Conservation (phyloP, 495 filamentous ascomycete species). For the Hypoxylon fuscum region DNA sequence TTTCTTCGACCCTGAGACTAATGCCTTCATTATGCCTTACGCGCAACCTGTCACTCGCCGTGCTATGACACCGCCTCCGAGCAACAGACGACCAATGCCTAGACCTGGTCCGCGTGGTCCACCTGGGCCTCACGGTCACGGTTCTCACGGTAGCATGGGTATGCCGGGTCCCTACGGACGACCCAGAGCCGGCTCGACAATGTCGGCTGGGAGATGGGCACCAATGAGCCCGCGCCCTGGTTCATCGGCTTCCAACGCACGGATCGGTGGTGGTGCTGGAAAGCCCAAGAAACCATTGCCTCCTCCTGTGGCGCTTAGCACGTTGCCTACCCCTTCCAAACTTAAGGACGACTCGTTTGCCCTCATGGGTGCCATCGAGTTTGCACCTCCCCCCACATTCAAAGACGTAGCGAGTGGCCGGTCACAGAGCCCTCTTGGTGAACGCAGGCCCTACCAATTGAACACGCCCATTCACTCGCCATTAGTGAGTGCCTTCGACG, state of each 20-base stretch:
- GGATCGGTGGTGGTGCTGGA: slow-evolving; percentile 38
- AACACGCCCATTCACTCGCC: slow-evolving; percentile 76
- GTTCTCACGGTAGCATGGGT: slow-evolving; percentile 50
- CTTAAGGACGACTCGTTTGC: slow-evolving; percentile 84
- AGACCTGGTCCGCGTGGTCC: slow-evolving; percentile 44
- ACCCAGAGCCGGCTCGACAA: slow-evolving; percentile 55
- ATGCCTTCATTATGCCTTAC: slow-evolving; percentile 79
- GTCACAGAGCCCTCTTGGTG: slow-evolving; percentile 83
- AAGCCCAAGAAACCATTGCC: slow-evolving; percentile 68
- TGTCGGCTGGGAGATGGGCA: slow-evolving; percentile 47
- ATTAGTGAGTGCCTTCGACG: slow-evolving; percentile 83
- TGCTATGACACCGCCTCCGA: slow-evolving; percentile 96
- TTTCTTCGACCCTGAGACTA: slow-evolving; percentile 80
- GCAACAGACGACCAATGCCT: slow-evolving; percentile 68
- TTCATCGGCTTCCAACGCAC: slow-evolving; percentile 71
- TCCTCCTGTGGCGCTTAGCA: slow-evolving; percentile 75
- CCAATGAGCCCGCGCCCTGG: slow-evolving; percentile 62
- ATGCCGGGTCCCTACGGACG: slow-evolving; percentile 49
- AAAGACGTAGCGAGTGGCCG: slow-evolving; percentile 74
- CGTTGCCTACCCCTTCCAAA: slow-evolving; percentile 86
- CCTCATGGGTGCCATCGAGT: slow-evolving; percentile 74
- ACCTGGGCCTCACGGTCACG: slow-evolving; percentile 47
- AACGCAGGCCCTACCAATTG: slow-evolving; percentile 76
- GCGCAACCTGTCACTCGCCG: slow-evolving; percentile 85
- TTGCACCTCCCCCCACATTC: slow-evolving; percentile 80